These are phyloP conservation scores for Fraxinus greggii DNA, from an alignment of 305 asterid species.

Conservation along the genomic window DNA sequence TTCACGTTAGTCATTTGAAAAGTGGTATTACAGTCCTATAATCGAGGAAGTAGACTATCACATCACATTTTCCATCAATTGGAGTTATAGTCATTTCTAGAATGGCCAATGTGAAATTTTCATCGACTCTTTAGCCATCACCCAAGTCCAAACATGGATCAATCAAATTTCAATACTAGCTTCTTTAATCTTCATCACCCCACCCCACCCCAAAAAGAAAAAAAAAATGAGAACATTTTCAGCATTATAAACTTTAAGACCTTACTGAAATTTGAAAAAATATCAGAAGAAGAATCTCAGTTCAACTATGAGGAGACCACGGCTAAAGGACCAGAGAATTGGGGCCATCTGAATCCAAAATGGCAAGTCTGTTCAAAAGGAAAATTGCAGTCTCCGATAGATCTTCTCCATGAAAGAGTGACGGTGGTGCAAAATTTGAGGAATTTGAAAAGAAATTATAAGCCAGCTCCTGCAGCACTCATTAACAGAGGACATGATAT, in stretches of 20 bases:
- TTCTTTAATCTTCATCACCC: neutral
- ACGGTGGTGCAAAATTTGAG: conserved; percentile 19
- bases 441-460: conserved; percentile 36
- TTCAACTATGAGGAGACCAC: conserved; percentile 34
- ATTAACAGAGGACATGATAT: conserved; percentile 68
- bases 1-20: too few relatives aligned
- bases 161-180: neutral
- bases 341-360: conserved; percentile 43
- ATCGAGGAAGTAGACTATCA: too few relatives aligned
- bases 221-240: neutral
- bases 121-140: too few relatives aligned
- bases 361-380: conserved; percentile 54
- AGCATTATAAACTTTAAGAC: neutral
- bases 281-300: conserved; percentile 30
- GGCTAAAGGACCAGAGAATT: conserved; percentile 48
- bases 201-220: neutral
- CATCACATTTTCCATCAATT: too few relatives aligned
- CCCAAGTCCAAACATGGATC: neutral
- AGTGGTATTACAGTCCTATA: too few relatives aligned
- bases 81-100: too few relatives aligned
- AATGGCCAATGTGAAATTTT: too few relatives aligned
- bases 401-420: conserved; percentile 37
- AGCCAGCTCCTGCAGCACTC: conserved; percentile 47
- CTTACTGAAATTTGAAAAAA: neutral
- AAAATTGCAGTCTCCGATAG: conserved; percentile 61